Percentiles rank a stretch among this genome's conserved stretches.
These are phyloP conservation scores for Cryptosporidium meleagridis DNA, from an alignment of 169 alveolate species.

Conservation along the genomic window DNA sequence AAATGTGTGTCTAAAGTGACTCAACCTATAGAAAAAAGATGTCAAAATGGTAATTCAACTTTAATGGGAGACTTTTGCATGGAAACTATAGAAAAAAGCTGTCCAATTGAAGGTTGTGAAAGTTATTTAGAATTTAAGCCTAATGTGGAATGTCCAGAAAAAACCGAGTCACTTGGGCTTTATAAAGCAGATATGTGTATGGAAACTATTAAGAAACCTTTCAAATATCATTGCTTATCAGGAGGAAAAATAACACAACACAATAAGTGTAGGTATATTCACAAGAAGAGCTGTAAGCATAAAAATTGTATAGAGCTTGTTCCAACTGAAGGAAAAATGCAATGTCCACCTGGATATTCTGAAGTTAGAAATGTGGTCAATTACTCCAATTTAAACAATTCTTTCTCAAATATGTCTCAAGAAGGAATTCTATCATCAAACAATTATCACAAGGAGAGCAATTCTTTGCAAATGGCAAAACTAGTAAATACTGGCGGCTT, in stretches of 20 bases:
- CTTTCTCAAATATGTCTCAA: neutral
- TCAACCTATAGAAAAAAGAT: conserved; percentile 4
- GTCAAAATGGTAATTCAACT: neutral
- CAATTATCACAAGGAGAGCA: neutral
- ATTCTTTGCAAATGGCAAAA: neutral
- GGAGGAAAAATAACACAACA: conserved; percentile 55
- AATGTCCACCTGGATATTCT: conserved; percentile 74
- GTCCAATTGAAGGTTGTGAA: conserved; percentile 66
- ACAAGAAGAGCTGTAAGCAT: conserved; percentile 36
- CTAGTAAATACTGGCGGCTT: neutral
- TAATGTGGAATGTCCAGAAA: conserved; percentile 10
- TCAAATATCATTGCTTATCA: conserved; percentile 12
- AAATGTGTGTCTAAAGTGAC: conserved; percentile 12
- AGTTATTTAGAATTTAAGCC: conserved; percentile 47
- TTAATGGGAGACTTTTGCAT: conserved; percentile 13
- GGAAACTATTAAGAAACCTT: conserved; percentile 28
- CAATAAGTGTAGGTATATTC: conserved; percentile 50
- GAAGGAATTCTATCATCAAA: neutral
- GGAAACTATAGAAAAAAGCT: conserved; percentile 15
- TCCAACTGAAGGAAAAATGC: conserved; percentile 42
- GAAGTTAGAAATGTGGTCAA: conserved; percentile 12
- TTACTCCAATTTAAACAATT: neutral
- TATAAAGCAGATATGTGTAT: conserved; percentile 54
- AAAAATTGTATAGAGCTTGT: conserved; percentile 30
- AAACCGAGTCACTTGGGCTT: conserved; percentile 40